A percentile compares a stretch with the other conserved stretches of the same genome.
Conservation (phyloP, 106 monocot species). For the Acorus gramineus region DNA sequence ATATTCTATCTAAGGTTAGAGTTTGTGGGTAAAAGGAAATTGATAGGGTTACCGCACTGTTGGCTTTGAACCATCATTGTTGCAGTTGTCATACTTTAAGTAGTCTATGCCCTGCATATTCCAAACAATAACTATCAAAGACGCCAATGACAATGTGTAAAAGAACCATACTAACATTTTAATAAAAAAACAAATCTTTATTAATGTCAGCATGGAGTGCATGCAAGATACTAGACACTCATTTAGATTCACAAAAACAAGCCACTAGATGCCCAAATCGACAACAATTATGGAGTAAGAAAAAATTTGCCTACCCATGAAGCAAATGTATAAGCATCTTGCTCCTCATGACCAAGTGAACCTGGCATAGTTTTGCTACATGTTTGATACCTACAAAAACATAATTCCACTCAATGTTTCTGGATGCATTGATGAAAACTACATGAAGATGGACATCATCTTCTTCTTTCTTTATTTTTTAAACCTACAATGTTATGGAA, state of each 20-base stretch:
- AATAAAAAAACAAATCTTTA: no score
- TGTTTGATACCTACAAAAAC: constrained; percentile 37
- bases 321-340: constrained; percentile 67
- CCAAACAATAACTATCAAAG: not conserved
- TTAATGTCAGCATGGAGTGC: no score
- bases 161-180: no score
- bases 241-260: no score
- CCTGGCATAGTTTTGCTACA: constrained; percentile 72
- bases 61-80: constrained; percentile 42
- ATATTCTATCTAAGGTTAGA: no score
- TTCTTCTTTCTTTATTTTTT: not conserved
- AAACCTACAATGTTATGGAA: no score
- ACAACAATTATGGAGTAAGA: not conserved
- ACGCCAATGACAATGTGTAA: not conserved
- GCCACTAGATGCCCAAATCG: no score
- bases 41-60: constrained; percentile 33
- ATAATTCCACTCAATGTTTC: not conserved
- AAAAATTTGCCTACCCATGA: constrained; percentile 39
- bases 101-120: constrained; percentile 60
- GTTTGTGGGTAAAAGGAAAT: not conserved
- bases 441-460: not conserved
- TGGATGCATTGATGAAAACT: not conserved
- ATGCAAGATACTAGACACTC: no score
- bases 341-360: constrained; percentile 64
- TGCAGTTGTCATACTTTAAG: constrained; percentile 85